Percentiles rank a stretch among this genome's conserved stretches.
These are phyloP conservation scores for Lagerstroemia speciosa DNA, from an alignment of 345 rosid genomes.

Conservation along the genomic window DNA sequence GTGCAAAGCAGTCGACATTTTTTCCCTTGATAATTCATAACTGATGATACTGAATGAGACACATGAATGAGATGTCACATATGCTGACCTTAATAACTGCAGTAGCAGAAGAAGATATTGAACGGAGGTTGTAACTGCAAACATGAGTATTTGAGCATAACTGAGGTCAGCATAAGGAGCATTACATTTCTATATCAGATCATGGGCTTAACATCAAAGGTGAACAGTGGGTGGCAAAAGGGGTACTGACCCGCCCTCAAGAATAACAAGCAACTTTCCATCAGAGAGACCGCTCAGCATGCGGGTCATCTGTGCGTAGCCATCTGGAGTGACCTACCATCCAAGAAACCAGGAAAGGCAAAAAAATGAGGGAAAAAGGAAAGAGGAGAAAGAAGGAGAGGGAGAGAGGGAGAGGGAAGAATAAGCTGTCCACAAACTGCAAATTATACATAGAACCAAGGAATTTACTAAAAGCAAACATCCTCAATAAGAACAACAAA, in stretches of 20 bases:
- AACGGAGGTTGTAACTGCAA: slow-evolving; percentile 92
- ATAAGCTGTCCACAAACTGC: not conserved
- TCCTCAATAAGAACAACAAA: not conserved
- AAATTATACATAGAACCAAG: not conserved
- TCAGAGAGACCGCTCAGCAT: slow-evolving; percentile 53
- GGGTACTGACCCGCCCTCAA: slow-evolving; percentile 87
- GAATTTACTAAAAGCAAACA: not conserved
- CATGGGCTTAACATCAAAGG: not conserved
- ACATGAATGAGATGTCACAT: not conserved
- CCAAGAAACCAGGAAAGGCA: not conserved
- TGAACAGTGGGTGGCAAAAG: not conserved
- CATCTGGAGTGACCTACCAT: slow-evolving; percentile 73
- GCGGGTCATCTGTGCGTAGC: slow-evolving; percentile 79
- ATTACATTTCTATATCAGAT: not conserved
- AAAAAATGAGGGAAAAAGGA: not conserved
- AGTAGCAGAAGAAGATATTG: slow-evolving; percentile 92
- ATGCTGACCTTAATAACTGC: slow-evolving; percentile 77
- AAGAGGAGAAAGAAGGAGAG: not conserved
- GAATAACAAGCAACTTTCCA: slow-evolving; percentile 89
- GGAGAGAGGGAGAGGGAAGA: not conserved
- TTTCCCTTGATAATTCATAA: no score
- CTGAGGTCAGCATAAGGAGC: not conserved
- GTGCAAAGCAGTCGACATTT: not conserved
- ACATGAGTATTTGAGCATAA: not conserved
- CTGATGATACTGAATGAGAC: not conserved